Percentiles rank a stretch among this genome's conserved stretches.
These are phyloP conservation scores for Saccharomyces hybrid DNA, from an alignment of 1,139 yeast genomes.

Conservation along the genomic window DNA sequence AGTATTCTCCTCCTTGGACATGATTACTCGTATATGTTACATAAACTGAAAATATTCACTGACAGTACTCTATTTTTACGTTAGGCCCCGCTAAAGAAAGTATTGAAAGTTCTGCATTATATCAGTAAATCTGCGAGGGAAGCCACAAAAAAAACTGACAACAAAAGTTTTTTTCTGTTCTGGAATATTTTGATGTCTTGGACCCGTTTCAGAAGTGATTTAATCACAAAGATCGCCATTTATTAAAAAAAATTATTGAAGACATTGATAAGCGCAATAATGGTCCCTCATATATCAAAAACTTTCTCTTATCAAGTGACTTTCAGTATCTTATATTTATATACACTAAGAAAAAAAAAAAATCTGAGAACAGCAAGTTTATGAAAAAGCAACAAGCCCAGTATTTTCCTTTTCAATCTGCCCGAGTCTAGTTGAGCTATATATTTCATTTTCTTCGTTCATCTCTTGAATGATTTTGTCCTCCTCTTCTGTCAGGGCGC, in stretches of 20 bases:
- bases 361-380: not conserved
- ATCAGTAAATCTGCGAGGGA: no score
- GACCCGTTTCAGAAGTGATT: not conserved
- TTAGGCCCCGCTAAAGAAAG: not conserved
- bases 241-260: not conserved
- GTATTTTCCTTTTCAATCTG: slow-evolving; percentile 37
- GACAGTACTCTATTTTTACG: no score
- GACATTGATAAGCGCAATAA: no score
- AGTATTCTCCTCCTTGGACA: not conserved
- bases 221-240: not conserved
- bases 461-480: slow-evolving; percentile 48
- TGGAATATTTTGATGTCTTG: not conserved
- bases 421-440: slow-evolving; percentile 26
- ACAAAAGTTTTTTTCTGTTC: not conserved
- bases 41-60: not conserved
- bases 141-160: no score
- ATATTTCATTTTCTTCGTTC: slow-evolving; percentile 36
- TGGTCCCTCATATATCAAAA: no score
- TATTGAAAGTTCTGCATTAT: not conserved
- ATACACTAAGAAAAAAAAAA: slow-evolving; percentile 1
- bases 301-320: no score
- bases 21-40: not conserved
- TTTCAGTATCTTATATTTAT: no score
- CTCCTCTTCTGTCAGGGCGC: slow-evolving; percentile 41
- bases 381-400: slow-evolving; percentile 22